These are phyloP conservation scores for Vaccinium corymbosum DNA, from an alignment of 148 eudicot genomes.

Conservation along the genomic window DNA sequence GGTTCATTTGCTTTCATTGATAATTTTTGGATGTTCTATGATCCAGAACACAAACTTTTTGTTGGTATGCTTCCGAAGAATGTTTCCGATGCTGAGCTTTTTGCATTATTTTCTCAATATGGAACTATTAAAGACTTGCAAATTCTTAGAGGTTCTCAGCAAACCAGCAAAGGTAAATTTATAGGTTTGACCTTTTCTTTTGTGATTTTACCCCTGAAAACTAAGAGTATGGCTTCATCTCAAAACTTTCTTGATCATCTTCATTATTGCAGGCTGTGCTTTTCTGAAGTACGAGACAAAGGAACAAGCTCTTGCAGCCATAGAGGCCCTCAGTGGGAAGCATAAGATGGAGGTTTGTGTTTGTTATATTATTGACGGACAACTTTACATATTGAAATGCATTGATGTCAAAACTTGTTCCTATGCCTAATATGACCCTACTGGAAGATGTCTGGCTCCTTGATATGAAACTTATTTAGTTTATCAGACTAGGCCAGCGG, in stretches of 20 bases:
- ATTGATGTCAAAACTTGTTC: neutral
- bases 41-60: conserved; percentile 89
- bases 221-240: conserved; percentile 1
- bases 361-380: neutral
- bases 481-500: neutral
- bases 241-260: conserved; percentile 6
- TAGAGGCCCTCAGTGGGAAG: conserved; percentile 83
- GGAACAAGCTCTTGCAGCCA: conserved; percentile 92
- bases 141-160: conserved; percentile 89
- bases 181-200: neutral
- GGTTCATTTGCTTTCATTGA: conserved; percentile 1
- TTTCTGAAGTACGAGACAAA: conserved; percentile 92
- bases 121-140: conserved; percentile 85
- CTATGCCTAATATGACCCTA: neutral
- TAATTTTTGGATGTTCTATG: conserved; percentile 16
- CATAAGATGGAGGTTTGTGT: conserved; percentile 89
- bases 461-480: neutral
- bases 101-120: conserved; percentile 82
- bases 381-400: no score
- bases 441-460: neutral
- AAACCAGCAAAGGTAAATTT: conserved; percentile 88
- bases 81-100: conserved; percentile 80
- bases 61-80: conserved; percentile 99
- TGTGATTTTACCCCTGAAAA: neutral
- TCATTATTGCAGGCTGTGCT: conserved; percentile 67